Percentiles rank a stretch among this genome's conserved stretches.
phyloP scores from a whole-genome alignment of 2,329 filamentous ascomycete species.

The Aureobasidium melanogenum region DNA sequence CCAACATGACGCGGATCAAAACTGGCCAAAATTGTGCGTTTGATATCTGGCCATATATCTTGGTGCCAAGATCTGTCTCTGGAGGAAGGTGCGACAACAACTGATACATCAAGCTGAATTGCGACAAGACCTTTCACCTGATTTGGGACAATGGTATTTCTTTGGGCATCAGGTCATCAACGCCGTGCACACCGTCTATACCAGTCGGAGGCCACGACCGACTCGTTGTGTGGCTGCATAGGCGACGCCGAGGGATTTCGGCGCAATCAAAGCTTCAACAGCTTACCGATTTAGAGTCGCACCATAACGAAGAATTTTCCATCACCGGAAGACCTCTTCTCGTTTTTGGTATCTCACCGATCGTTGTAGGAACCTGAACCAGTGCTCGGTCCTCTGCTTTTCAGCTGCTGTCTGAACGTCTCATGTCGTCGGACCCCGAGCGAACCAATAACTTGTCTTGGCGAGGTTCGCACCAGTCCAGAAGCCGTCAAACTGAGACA shows the following conservation, averaged over 20 bases:
- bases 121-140: not conserved
- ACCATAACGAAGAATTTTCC: constrained; percentile 6
- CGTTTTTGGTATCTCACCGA: not conserved
- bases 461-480: not conserved
- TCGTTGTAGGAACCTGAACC: constrained; percentile 1
- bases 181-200: not conserved
- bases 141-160: not conserved
- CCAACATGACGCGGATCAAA: not conserved
- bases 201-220: not conserved
- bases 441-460: not conserved
- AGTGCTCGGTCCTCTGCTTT: not conserved
- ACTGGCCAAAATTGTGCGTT: not conserved
- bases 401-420: constrained; percentile 2
- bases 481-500: constrained; percentile 10
- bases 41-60: not conserved
- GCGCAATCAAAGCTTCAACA: constrained; percentile 2
- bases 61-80: not conserved
- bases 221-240: not conserved
- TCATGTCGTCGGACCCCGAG: not conserved
- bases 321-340: not conserved
- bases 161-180: not conserved
- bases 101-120: not conserved
- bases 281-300: not conserved
- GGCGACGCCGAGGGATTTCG: not conserved
- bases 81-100: not conserved